A percentile compares a stretch with the other conserved stretches of the same genome.
Evolutionary conservation across 2,329 filamentous ascomycete genomes (phyloP).

Genomic region (Zasmidium cellare): DNA sequence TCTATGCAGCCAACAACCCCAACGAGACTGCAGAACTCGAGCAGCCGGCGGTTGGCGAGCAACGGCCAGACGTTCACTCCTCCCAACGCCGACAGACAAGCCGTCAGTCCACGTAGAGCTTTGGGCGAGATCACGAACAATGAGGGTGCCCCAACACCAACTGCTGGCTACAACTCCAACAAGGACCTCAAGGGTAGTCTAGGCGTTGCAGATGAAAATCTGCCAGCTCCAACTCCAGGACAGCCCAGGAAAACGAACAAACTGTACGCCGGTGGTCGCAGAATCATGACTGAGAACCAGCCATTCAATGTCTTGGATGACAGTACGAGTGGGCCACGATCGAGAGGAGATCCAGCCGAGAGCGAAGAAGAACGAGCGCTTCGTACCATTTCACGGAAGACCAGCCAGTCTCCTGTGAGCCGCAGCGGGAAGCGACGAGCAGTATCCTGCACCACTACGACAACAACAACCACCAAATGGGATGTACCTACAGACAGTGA

Average conservation of each 20-base stretch:
- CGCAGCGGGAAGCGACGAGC: constrained; percentile 66
- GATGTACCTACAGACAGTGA: constrained; percentile 47
- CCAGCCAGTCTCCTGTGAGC: constrained; percentile 58
- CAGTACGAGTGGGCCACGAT: constrained; percentile 65
- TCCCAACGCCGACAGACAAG: constrained; percentile 71
- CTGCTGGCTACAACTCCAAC: constrained; percentile 20
- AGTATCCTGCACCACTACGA: constrained; percentile 72
- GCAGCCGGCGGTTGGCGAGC: constrained; percentile 55
- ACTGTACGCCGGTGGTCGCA: constrained; percentile 72
- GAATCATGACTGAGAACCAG: constrained; percentile 43
- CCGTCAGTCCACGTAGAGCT: constrained; percentile 59
- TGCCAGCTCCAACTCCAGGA: constrained; percentile 91
- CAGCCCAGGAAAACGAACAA: constrained; percentile 89
- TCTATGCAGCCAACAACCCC: constrained; percentile 55
- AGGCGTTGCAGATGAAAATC: constrained; percentile 79
- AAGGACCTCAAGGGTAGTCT: constrained; percentile 46
- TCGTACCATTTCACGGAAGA: constrained; percentile 68
- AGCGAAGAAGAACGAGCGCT: constrained; percentile 84
- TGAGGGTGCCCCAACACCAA: constrained; percentile 52
- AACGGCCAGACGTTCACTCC: constrained; percentile 77
- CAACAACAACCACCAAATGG: constrained; percentile 57
- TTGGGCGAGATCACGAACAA: constrained; percentile 94
- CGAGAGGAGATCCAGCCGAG: constrained; percentile 61
- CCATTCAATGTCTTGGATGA: constrained; percentile 54
- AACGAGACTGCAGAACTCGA: constrained; percentile 51